Evolutionary conservation across 1,139 yeast species (phyloP), one percentile per base, ranked within the genome.

Genomic region (Suzukiozyma palmioleophila): DNA sequence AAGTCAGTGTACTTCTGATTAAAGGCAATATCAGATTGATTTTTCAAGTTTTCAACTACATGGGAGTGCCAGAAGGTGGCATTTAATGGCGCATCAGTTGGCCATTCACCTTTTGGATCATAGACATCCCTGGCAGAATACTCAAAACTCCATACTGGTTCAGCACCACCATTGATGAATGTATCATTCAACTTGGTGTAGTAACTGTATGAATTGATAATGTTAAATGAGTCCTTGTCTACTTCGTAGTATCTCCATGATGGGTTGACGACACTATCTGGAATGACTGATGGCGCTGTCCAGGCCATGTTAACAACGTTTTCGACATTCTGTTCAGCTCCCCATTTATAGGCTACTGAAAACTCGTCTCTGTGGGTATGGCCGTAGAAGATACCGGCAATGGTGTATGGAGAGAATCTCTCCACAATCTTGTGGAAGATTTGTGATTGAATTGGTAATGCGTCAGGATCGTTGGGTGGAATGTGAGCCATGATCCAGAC

Each of bases 401-500:
- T 60, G 2, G 62, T 62, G 45, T 54, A 53, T 0, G 68, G 68
- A 7, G 66, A 60, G 38, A 62, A 62, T 27, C 68, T 42, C 41
- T 54, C 59, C 32, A 62, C 54, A 12, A 62, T 60, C 39, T 49
- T 42, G 11, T 51, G 49, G 39, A 62, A 62, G 3, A 59, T 50
- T 28, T 50, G 51, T 11, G 61, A 47, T 25, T 62, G 62, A 22
- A 60, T 44, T 3, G 66, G 63, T 33, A 60, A 49, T 5, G 63
- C 43, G 36, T 53, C 48, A 28, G 44, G 44, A 29, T 53, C 48
- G 30, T 35, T 43, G 9, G 49, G 46, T 12, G 68, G 66, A 37
- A 59, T 47, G 42, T 62, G 66, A 5, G 64, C 59, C 39, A 61
- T 51, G 22, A 62, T 56, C 68, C 68, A 62, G 3, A 59, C 66